phyloP scores from a whole-genome alignment of 495 filamentous ascomycete genomes.

The Sordaria brevicollis region DNA sequence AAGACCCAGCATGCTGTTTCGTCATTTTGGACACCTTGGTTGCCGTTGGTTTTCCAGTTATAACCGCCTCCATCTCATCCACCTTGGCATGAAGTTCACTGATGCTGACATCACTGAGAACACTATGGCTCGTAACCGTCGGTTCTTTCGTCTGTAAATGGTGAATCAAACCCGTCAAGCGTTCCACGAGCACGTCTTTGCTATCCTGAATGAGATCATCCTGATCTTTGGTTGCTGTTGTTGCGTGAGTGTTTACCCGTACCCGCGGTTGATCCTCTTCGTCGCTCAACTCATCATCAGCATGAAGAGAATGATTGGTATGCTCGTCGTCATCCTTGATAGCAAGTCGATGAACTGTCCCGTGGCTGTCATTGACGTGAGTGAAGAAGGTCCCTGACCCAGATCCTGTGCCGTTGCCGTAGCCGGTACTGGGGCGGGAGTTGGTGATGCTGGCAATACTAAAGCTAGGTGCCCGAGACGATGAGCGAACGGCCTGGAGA shows the following conservation, averaged over 20 bases:
- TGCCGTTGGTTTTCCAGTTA: neutral
- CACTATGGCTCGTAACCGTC: neutral
- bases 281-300: slow-evolving; percentile 5
- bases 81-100: slow-evolving; percentile 30
- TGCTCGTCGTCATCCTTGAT: slow-evolving; percentile 2
- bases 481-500: neutral
- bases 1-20: neutral
- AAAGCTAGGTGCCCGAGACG: neutral
- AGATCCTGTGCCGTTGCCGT: neutral
- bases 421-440: neutral
- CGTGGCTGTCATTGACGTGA: slow-evolving; percentile 6
- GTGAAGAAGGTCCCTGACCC: neutral
- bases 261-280: neutral
- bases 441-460: neutral
- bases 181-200: slow-evolving; percentile 38
- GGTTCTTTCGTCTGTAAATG: slow-evolving; percentile 14
- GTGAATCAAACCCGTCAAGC: slow-evolving; percentile 36
- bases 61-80: slow-evolving; percentile 35
- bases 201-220: slow-evolving; percentile 27
- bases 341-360: slow-evolving; percentile 10
- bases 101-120: slow-evolving; percentile 8
- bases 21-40: neutral
- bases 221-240: slow-evolving; percentile 1
- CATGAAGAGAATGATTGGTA: neutral
- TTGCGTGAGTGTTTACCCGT: slow-evolving; percentile 1